Base-by-base conservation (phyloP, 352 stramenopile genomes). In the Phytopythium litorale region DNA sequence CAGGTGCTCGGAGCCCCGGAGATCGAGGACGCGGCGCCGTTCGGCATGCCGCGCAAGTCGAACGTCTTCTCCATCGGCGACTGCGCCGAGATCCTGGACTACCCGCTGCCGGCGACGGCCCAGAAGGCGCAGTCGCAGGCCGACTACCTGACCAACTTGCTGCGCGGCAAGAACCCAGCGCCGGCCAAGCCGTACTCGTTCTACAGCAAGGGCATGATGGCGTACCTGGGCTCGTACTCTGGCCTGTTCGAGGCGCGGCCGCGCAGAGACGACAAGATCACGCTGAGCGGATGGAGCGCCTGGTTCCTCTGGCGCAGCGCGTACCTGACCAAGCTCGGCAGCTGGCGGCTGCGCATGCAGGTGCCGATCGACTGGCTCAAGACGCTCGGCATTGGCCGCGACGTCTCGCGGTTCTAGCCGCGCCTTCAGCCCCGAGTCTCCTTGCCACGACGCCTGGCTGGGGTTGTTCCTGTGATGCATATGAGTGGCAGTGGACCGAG, bases 341-440 rank as follows among this genome's bases (percentile, higher is more conserved):
- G 85, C 57, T 95, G 83, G 87, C 82, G 90, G 23, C 89, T 98
- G 69, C 97, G 95, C 59, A 81, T 98, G 64, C 78, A 98, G 60
- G 97, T 99, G 67, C 96, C 97, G 5, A 91, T 99, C 68, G 96
- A 98, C 76, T 99, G 97, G 96, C 92, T 99, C 67, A 99, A 99
- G 79, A 83, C 88, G 18, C 83, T 98, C n/a, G 66, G 98, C 16
- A 98, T 99, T 60, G 97, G 97, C 4, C 80, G 97, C 64, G 97
- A 99, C 64, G 96, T 99, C 64, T 97, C 81, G 18, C 84, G 91
- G 51, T 99, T 99, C 60, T 96, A 18, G 33, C 37, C 16, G 3
- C 13, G 16, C 25, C 25, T 28, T 28, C 25, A 28, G 25, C 25
- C 1, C 25, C 25, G 25, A 28, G 25, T 28, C 25, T 28, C 25